Evolutionary conservation across 805 yeast genomes (phyloP).

Genomic region (Pichia kluyveri): DNA sequence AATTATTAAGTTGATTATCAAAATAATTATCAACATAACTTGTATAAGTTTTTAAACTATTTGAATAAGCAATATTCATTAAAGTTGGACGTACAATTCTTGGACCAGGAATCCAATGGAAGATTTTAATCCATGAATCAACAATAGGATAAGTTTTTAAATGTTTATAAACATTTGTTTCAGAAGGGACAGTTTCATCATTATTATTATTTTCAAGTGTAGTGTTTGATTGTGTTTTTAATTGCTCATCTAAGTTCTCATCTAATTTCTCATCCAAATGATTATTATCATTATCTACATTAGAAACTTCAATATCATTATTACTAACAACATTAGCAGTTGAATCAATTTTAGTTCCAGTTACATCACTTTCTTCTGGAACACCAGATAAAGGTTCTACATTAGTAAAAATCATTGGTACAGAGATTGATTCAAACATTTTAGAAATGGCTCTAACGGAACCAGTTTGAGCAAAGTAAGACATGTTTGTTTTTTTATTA

Average conservation of each 20-base stretch:
- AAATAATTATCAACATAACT: slow-evolving; percentile 37
- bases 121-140: slow-evolving; percentile 24
- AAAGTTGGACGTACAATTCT: slow-evolving; percentile 18
- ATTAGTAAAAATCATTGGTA: neutral
- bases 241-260: neutral
- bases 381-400: neutral
- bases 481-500: neutral
- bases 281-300: neutral
- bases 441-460: slow-evolving; percentile 1
- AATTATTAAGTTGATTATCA: slow-evolving; percentile 38
- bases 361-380: neutral
- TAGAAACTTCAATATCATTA: neutral
- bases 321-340: neutral
- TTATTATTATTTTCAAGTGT: neutral
- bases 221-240: neutral
- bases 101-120: slow-evolving; percentile 20
- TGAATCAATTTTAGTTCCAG: neutral
- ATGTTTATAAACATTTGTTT: slow-evolving; percentile 31
- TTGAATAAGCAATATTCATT: slow-evolving; percentile 19
- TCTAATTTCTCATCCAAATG: neutral
- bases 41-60: slow-evolving; percentile 15
- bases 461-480: slow-evolving; percentile 2
- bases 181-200: slow-evolving; percentile 8
- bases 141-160: slow-evolving; percentile 41
- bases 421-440: neutral